Evolutionary conservation across 2,329 filamentous ascomycete species (phyloP), one percentile per base, ranked within the genome.

Genomic region (Clonostachys sp.): DNA sequence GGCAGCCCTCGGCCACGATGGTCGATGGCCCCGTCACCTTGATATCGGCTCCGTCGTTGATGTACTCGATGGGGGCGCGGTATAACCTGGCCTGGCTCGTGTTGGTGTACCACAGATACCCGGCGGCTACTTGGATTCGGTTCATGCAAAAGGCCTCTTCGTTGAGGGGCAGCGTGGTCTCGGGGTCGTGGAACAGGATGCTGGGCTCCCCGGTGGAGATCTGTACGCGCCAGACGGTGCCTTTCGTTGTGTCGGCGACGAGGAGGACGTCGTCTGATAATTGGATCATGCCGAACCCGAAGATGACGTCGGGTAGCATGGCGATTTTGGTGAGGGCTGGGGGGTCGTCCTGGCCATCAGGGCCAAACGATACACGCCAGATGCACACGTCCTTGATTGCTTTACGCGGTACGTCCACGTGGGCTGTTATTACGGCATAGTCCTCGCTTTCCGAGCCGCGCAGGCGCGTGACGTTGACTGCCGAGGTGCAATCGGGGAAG

Each of bases 51-150:
- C 42, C 41, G 8, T 35, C 36, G 13, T 48, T 43, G 20, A 24
- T 16, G 4, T 35, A n/a, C 24, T 48, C 36, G 10, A 48, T 35
- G 14, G 42, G 42, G 9, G 36, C 30, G 12, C 42, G 35, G 20
- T 38, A 48, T 14, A 48, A 36, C 33, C 20, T 18, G 8, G 42
- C 46, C 9, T 42, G 36, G 42, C 42, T 45, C 40, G 36, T 44
- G 46, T 48, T 48, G 5, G 46, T 48, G 42, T 40, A 48, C 42
- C 42, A 48, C 7, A 48, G 13, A 24, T 41, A 45, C 18, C 42
- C 42, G 20, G 18, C 42, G 9, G 13, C 20, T 3, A 48, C 30
- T 5, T 41, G 34, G 16, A 48, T 14, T 9, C 42, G 34, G 46
- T 48, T 48, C 16, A 48, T 30, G 42, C 46, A 42, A 33, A 48